Evolutionary conservation across 208 protist genomes (phyloP).

Genomic region (Leptomonas seymouri): DNA sequence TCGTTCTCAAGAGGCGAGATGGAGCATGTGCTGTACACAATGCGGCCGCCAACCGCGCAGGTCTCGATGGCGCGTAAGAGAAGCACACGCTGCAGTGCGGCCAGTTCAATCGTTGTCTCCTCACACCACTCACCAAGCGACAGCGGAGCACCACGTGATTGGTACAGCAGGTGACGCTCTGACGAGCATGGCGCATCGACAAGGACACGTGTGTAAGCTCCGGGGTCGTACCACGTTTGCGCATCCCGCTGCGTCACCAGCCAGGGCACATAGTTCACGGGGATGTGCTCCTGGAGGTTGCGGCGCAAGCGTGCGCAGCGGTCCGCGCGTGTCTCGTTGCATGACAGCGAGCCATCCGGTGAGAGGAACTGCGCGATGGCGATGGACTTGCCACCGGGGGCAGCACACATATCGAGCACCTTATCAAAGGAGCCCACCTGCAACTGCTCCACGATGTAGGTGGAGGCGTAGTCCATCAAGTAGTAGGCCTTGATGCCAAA

Average conservation of each 20-base stretch:
- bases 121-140: constrained; percentile 55
- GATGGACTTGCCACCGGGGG: constrained; percentile 76
- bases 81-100: constrained; percentile 61
- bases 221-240: constrained; percentile 68
- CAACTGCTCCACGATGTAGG: constrained; percentile 76
- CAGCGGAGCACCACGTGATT: constrained; percentile 39
- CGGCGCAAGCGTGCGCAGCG: constrained; percentile 72
- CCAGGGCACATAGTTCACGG: constrained; percentile 60
- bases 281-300: constrained; percentile 75
- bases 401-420: constrained; percentile 88
- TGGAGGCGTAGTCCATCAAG: constrained; percentile 79
- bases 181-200: constrained; percentile 93
- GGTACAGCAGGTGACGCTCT: constrained; percentile 91
- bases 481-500: constrained; percentile 79
- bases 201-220: constrained; percentile 78
- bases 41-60: constrained; percentile 61
- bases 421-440: constrained; percentile 68
- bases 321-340: constrained; percentile 71
- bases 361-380: constrained; percentile 82
- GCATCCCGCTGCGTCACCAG: constrained; percentile 71
- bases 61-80: constrained; percentile 83
- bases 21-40: constrained; percentile 94
- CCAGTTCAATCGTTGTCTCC: constrained; percentile 40
- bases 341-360: constrained; percentile 56
- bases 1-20: constrained; percentile 91